Base-by-base conservation (phyloP, 345 rosid species). In the Isatis tinctoria region DNA sequence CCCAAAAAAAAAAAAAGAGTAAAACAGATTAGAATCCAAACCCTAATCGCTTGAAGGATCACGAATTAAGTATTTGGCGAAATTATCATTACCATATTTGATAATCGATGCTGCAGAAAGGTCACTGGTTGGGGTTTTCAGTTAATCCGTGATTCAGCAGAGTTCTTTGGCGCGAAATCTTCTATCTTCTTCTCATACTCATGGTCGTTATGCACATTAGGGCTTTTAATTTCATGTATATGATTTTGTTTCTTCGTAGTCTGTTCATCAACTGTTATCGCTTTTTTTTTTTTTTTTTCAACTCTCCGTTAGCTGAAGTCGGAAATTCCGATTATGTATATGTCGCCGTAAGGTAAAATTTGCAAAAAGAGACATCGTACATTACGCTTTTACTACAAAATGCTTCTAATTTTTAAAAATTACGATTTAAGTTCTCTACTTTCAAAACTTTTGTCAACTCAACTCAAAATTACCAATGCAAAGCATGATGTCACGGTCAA, bases 51-150 rank as follows among this genome's bases (percentile, higher is more conserved):
- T 22, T 36, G 37, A 37, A 47, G 18, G 44, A 58, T 22, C 60
- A 47, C 13, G 27, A 16, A 18, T 32, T 8, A 27, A 52, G 36
- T 14, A 39, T 51, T 63, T 20, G 2, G 5, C 17, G 49, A 62
- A 62, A 61, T 69, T 13, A 76, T 26, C 41, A 62, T 32, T 68
- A 76, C 79, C 79, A 76, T 76, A 14, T 63, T 22, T 63, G 79
- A 53, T 30, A 57, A 4, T 60, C 43, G 44, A 52, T 61, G 28
- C 18, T 43, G 64, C 64, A 73, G 32, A 6, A 32, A 36, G 13
- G 35, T 65, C 11, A 24, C 16, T n/a, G 27, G 20, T 73, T 73
- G 30, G 48, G 58, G 27, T 36, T 45, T 27, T 3, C 35, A 39
- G 61, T 28, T 30, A 24, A 6, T 44, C 58, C 71, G 65, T 35